phyloP scores from a whole-genome alignment of 2,329 filamentous ascomycete genomes.

The Didymella glomerata region DNA sequence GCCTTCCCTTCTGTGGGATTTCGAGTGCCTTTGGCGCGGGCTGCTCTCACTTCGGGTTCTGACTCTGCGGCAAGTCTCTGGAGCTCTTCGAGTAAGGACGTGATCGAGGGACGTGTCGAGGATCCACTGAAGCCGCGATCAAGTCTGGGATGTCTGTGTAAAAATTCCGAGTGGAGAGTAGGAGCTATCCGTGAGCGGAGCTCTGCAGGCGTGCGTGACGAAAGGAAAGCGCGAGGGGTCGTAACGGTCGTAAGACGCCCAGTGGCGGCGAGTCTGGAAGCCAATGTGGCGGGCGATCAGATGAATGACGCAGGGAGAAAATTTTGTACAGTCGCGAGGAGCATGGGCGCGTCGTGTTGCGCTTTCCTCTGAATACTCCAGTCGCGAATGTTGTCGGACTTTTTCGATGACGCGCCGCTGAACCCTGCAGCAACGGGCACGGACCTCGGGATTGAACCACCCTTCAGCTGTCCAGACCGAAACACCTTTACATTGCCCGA shows the following conservation, averaged over 20 bases:
- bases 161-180: slow-evolving; percentile 4
- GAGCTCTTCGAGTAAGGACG: slow-evolving; percentile 5
- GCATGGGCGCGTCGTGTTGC: slow-evolving; percentile 1
- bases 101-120: not conserved
- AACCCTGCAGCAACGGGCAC: not conserved
- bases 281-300: slow-evolving; percentile 40
- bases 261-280: slow-evolving; percentile 32
- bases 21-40: not conserved
- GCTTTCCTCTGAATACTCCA: not conserved
- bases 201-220: slow-evolving; percentile 22
- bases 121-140: slow-evolving; percentile 5
- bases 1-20: not conserved
- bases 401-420: slow-evolving; percentile 11
- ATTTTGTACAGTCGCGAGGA: slow-evolving; percentile 15
- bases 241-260: slow-evolving; percentile 41
- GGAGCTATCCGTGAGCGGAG: not conserved
- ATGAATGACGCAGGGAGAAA: slow-evolving; percentile 15
- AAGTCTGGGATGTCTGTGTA: not conserved
- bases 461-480: not conserved
- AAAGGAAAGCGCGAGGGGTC: slow-evolving; percentile 24
- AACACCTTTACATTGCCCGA: not conserved
- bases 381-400: not conserved
- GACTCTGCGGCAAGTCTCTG: slow-evolving; percentile 7
- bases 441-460: not conserved
- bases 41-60: not conserved